phyloP scores from a whole-genome alignment of 2,329 filamentous ascomycete species.

The Aspergillus sp. region DNA sequence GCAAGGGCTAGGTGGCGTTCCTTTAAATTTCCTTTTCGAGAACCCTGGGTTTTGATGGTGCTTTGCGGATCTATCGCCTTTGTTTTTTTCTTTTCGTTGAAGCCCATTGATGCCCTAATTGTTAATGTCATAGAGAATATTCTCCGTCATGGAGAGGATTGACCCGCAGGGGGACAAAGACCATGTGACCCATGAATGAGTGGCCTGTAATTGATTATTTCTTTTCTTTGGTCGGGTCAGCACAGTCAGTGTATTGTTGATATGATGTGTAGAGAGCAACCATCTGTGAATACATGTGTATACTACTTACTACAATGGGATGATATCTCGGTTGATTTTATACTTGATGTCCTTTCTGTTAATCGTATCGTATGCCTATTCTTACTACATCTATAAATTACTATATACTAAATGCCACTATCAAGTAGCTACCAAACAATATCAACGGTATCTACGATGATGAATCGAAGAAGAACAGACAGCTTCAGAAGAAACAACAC shows the following conservation, averaged over 20 bases:
- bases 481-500: too few relatives aligned
- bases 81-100: conserved; percentile 8
- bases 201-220: not conserved
- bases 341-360: not conserved
- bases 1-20: conserved; percentile 13
- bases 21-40: not conserved
- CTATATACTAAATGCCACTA: too few relatives aligned
- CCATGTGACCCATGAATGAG: conserved; percentile 4
- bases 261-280: not conserved
- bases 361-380: too few relatives aligned
- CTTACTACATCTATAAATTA: too few relatives aligned
- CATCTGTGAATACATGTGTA: conserved; percentile 5
- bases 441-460: too few relatives aligned
- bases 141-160: conserved; percentile 2
- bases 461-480: too few relatives aligned
- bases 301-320: not conserved
- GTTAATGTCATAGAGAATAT: conserved; percentile 25
- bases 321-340: too few relatives aligned
- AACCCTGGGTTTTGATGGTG: not conserved
- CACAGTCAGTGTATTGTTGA: conserved; percentile 6
- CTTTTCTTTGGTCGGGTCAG: conserved; percentile 12
- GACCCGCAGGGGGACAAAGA: not conserved
- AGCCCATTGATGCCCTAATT: conserved; percentile 21
- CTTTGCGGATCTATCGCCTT: conserved; percentile 6
- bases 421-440: too few relatives aligned